A percentile compares a stretch with the other conserved stretches of the same genome.
phyloP scores from a whole-genome alignment of 768 basidiomycete genomes.

The Lactarius evosmus region DNA sequence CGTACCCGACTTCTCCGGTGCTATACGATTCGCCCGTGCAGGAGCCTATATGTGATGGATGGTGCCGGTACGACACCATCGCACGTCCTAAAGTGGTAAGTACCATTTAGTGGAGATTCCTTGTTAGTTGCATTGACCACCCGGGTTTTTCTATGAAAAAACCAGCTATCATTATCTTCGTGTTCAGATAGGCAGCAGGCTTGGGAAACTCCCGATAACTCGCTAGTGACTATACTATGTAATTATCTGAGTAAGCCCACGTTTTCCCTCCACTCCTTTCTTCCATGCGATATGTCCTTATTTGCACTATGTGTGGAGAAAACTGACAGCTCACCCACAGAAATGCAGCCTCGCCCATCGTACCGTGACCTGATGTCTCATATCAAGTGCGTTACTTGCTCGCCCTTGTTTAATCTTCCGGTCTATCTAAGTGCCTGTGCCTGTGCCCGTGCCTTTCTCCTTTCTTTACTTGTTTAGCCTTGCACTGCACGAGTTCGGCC shows the following conservation, averaged over 20 bases:
- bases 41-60: constrained; percentile 27
- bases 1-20: not conserved
- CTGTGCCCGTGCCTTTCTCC: too few relatives aligned
- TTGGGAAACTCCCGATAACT: constrained; percentile 28
- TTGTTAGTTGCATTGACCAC: too few relatives aligned
- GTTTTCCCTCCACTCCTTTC: too few relatives aligned
- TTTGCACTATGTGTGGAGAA: not conserved
- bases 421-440: not conserved
- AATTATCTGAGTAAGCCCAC: constrained; percentile 11
- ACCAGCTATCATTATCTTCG: constrained; percentile 26
- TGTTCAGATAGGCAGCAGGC: constrained; percentile 29
- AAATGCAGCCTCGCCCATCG: constrained; percentile 2
- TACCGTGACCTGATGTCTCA: constrained; percentile 15
- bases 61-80: constrained; percentile 10
- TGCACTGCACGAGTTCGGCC: too few relatives aligned
- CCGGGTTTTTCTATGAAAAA: not conserved
- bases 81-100: constrained; percentile 13
- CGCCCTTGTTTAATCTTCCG: not conserved
- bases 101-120: not conserved
- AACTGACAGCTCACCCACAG: constrained; percentile 5
- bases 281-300: constrained; percentile 4
- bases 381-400: constrained; percentile 16
- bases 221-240: constrained; percentile 25
- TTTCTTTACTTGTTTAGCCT: constrained; percentile 8
- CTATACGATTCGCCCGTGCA: constrained; percentile 24